Conservation (phyloP, 495 filamentous ascomycete genomes). For the Penicillium odoratum region DNA sequence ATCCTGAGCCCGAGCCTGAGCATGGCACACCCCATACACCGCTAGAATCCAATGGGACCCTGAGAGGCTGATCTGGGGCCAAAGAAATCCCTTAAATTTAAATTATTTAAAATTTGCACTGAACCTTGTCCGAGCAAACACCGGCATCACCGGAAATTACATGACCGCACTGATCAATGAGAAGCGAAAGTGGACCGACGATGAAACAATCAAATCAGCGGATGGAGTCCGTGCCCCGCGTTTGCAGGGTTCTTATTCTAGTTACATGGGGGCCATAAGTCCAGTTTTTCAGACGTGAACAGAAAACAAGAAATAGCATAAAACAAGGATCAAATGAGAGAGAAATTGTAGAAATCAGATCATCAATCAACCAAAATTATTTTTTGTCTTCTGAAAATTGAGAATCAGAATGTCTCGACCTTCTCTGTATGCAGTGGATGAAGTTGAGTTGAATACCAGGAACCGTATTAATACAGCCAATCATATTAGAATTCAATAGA, state of each 20-base stretch:
- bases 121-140: not conserved
- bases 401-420: not conserved
- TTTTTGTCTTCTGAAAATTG: not conserved
- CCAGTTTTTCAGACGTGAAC: not conserved
- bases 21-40: not conserved
- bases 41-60: not conserved
- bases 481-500: not conserved
- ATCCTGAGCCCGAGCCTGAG: not conserved
- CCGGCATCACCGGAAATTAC: conserved; percentile 19
- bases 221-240: conserved; percentile 22
- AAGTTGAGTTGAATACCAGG: conserved; percentile 13
- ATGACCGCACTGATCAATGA: conserved; percentile 6
- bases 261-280: conserved; percentile 13
- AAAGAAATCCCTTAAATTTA: not conserved
- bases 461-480: conserved; percentile 16
- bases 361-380: not conserved
- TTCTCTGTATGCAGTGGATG: not conserved
- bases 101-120: not conserved
- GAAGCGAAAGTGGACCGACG: conserved; percentile 5
- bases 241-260: conserved; percentile 9
- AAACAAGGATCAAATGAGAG: not conserved
- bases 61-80: not conserved
- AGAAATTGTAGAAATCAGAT: not conserved
- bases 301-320: not conserved
- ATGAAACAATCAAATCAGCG: conserved; percentile 13